Base-by-base conservation (phyloP, 176 grass and related monocot species). In the Olyra latifolia region DNA sequence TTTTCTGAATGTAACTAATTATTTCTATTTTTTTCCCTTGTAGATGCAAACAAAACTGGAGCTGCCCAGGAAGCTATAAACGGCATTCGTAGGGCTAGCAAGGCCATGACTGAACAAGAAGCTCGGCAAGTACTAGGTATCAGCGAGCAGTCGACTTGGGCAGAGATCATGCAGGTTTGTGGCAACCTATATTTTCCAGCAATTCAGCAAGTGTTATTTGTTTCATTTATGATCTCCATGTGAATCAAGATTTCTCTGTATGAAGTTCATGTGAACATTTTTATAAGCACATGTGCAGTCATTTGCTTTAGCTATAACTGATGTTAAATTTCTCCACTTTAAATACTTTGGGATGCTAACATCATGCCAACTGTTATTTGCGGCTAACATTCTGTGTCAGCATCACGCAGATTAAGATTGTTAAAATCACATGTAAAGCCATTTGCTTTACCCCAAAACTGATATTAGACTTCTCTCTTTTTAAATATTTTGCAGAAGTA, bases 11-110 rank as follows among this genome's bases (percentile, higher is more conserved):
- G 22, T 6, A 20, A 16, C 42, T 85, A 42, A 78, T 14, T 0
- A 4, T 64, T 60, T 64, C 12, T 52, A 16, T 10, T 71, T 32
- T 41, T 61, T 11, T 59, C 6, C 58, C 6, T 64, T 90, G 41
- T 60, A 98, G 96, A 98, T 76, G 96, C 92, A 10, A 93, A 93
- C 59, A 91, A 81, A 88, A 91, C 83, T 78, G 96, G 96, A 76
- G 90, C 82, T 86, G 92, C 92, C 46, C 86, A 98, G 47, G 92
- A 98, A 91, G 69, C 86, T 57, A 85, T 98, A 57, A 69, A 84
- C 35, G 93, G 91, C 78, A 93, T 98, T 76, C 87, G 74, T 74
- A 91, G 86, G 78, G 84, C 53, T 62, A 91, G 78, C 76, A 95
- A 95, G 79, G 59, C 61, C 29, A 94, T 95, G 86, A 91, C 88